Conservation (phyloP, 176 grass and related monocot species). For the Ensete ventricosum region DNA sequence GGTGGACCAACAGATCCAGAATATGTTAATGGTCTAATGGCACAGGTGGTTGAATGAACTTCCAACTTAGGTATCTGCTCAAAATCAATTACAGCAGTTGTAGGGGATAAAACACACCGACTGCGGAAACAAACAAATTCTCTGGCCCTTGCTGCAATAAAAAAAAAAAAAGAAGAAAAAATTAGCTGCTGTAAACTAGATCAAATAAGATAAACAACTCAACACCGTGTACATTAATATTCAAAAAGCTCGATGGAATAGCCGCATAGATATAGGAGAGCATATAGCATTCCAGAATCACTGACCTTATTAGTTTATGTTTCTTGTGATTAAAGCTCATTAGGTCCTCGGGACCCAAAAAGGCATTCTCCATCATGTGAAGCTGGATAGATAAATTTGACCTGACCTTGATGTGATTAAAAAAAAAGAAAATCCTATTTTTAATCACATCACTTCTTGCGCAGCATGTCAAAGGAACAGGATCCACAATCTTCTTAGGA, state of each 20-base stretch:
- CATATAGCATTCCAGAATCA: background rate
- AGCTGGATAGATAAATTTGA: background rate
- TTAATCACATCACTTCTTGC: background rate
- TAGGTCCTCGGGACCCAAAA: background rate
- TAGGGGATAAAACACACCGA: constrained; percentile 11
- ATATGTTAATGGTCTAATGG: constrained; percentile 8
- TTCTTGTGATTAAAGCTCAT: background rate
- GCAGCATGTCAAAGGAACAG: background rate
- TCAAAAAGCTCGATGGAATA: background rate
- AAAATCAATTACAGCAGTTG: constrained; percentile 11
- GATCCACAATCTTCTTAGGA: background rate
- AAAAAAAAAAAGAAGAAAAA: background rate
- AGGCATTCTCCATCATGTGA: background rate
- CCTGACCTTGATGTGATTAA: background rate
- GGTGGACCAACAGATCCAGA: constrained; percentile 7
- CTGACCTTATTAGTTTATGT: too few species aligned
- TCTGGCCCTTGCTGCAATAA: constrained; percentile 11
- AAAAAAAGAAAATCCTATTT: background rate
- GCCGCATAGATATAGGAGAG: background rate
- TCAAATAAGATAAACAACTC: background rate
- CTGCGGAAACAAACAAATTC: constrained; percentile 7
- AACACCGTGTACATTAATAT: background rate
- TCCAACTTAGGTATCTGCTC: constrained; percentile 3
- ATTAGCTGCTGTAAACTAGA: too few species aligned
- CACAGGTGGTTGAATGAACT: constrained; percentile 9